phyloP scores from a whole-genome alignment of 2,329 filamentous ascomycete genomes.

The Fusarium armeniacum region DNA sequence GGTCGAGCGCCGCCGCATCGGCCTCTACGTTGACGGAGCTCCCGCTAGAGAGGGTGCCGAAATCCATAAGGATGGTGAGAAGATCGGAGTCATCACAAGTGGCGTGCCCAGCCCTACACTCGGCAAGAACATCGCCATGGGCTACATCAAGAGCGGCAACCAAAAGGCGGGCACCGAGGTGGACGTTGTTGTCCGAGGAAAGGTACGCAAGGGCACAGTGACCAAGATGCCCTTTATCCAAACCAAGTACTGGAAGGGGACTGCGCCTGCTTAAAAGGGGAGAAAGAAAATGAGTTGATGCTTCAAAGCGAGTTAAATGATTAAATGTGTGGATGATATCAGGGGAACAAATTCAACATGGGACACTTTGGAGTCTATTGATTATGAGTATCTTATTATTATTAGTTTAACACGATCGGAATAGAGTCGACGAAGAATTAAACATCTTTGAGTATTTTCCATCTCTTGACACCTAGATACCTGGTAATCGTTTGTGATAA shows the following conservation, averaged over 20 bases:
- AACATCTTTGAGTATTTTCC: slow-evolving; percentile 7
- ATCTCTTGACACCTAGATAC: background rate
- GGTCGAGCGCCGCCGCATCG: slow-evolving; percentile 80
- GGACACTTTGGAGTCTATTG: slow-evolving; percentile 30
- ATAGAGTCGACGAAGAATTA: slow-evolving; percentile 20
- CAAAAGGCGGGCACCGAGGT: slow-evolving; percentile 90
- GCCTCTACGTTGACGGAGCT: slow-evolving; percentile 85
- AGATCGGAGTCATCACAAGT: slow-evolving; percentile 86
- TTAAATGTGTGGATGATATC: slow-evolving; percentile 25
- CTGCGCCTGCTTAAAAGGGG: slow-evolving; percentile 29
- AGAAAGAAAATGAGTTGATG: slow-evolving; percentile 4
- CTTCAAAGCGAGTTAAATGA: slow-evolving; percentile 32
- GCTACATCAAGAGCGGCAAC: slow-evolving; percentile 83
- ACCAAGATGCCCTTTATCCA: slow-evolving; percentile 91
- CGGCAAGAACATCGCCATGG: slow-evolving; percentile 96
- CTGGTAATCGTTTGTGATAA: background rate
- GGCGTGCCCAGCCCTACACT: slow-evolving; percentile 90
- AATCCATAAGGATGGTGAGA: slow-evolving; percentile 76
- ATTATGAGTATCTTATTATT: slow-evolving; percentile 13
- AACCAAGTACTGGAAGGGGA: slow-evolving; percentile 74
- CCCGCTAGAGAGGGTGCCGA: slow-evolving; percentile 91
- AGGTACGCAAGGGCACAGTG: slow-evolving; percentile 79
- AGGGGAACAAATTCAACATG: slow-evolving; percentile 36
- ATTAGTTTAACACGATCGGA: slow-evolving; percentile 8
- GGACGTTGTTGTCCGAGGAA: slow-evolving; percentile 81